Percentiles rank a stretch among this genome's conserved stretches.
phyloP scores from a whole-genome alignment of 164 flowering plant genomes.

The Piper longum region DNA sequence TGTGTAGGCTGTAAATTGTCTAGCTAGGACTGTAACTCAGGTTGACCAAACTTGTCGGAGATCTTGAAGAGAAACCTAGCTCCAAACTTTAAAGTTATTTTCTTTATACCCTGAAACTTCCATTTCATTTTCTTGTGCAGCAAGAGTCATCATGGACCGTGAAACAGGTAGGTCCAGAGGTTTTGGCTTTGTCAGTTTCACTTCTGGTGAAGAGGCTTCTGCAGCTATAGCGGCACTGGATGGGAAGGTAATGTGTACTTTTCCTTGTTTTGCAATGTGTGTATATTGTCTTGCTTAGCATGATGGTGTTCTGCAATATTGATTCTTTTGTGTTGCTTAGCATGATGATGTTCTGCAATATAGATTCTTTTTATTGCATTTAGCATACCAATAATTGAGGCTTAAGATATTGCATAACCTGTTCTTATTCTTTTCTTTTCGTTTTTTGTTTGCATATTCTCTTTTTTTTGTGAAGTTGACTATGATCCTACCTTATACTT shows the following conservation, averaged over 20 bases:
- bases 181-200: constrained; percentile 36
- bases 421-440: not conserved
- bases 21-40: not conserved
- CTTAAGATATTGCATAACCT: not conserved
- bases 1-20: not conserved
- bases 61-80: too few relatives aligned
- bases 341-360: not conserved
- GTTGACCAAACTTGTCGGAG: too few relatives aligned
- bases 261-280: not conserved
- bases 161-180: constrained; percentile 41
- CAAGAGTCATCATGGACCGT: constrained; percentile 31
- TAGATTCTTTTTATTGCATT: not conserved
- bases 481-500: too few relatives aligned
- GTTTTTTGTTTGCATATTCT: not conserved
- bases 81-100: too few relatives aligned
- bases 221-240: constrained; percentile 30
- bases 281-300: not conserved
- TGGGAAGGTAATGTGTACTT: constrained; percentile 24
- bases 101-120: not conserved
- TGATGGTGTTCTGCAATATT: not conserved
- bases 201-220: constrained; percentile 30
- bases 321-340: not conserved
- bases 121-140: constrained; percentile 17
- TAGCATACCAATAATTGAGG: not conserved
- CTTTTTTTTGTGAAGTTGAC: too few relatives aligned